Percentiles rank a stretch among this genome's conserved stretches.
Evolutionary conservation across 805 yeast species (phyloP).

Genomic region (Priceomyces fermenticarens): DNA sequence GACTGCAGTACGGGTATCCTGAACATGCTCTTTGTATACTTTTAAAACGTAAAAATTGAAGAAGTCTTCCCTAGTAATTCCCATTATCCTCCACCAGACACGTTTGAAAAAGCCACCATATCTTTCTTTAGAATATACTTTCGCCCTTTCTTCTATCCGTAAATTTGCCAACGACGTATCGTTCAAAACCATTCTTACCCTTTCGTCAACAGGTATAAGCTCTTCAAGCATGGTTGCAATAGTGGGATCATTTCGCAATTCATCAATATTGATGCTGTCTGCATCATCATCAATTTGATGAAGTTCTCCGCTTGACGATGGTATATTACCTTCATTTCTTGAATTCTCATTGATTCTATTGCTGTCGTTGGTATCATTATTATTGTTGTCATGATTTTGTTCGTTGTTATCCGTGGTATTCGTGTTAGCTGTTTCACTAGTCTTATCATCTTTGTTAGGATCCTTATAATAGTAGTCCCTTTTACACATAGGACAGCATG

Average conservation of each 20-base stretch:
- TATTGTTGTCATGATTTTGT: not conserved
- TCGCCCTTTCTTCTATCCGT: slow-evolving; percentile 46
- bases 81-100: slow-evolving; percentile 57
- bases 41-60: slow-evolving; percentile 49
- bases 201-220: slow-evolving; percentile 37
- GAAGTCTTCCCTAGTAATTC: slow-evolving; percentile 46
- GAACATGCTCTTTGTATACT: slow-evolving; percentile 18
- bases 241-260: slow-evolving; percentile 35
- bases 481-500: slow-evolving; percentile 84
- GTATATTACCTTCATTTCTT: not conserved
- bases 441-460: not conserved
- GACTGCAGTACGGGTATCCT: not conserved
- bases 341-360: slow-evolving; percentile 6
- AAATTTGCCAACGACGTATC: slow-evolving; percentile 31
- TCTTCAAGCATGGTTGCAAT: slow-evolving; percentile 36
- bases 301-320: not conserved
- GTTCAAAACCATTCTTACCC: slow-evolving; percentile 38
- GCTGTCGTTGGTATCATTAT: slow-evolving; percentile 2
- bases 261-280: slow-evolving; percentile 25
- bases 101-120: slow-evolving; percentile 27
- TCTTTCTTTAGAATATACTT: slow-evolving; percentile 31
- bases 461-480: slow-evolving; percentile 55
- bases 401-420: slow-evolving; percentile 1
- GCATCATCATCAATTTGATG: slow-evolving; percentile 3
- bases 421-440: not conserved